phyloP scores from a whole-genome alignment of 495 filamentous ascomycete genomes.

The Podospora pseudocomata region DNA sequence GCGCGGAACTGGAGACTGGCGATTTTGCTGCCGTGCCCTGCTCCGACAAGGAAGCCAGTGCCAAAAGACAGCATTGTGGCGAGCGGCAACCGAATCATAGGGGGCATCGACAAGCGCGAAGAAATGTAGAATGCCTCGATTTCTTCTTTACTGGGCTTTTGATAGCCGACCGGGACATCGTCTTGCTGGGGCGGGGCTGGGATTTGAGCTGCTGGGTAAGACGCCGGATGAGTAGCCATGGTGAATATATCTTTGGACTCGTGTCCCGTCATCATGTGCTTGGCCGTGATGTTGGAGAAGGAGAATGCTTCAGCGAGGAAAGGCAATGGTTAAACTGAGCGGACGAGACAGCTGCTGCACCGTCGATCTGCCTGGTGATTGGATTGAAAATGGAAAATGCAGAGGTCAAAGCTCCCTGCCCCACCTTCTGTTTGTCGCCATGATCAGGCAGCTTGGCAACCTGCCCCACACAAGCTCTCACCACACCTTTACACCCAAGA shows the following conservation, averaged over 20 bases:
- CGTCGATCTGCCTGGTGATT: background rate
- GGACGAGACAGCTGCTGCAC: no score
- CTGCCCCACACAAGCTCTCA: background rate
- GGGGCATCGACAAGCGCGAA: constrained; percentile 59
- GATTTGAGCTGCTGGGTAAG: background rate
- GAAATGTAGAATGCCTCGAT: constrained; percentile 27
- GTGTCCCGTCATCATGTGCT: background rate
- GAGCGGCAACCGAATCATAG: constrained; percentile 58
- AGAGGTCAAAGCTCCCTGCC: background rate
- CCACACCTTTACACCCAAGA: background rate
- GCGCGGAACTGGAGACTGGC: constrained; percentile 82
- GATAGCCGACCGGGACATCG: background rate
- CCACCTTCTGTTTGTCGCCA: background rate
- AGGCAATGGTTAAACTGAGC: no score
- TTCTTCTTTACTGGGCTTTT: constrained; percentile 15
- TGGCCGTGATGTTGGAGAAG: background rate
- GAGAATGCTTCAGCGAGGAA: background rate
- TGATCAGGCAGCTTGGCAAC: background rate
- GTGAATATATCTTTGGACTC: background rate
- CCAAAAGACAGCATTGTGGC: constrained; percentile 56
- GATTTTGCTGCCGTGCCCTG: constrained; percentile 65
- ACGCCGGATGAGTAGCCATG: background rate
- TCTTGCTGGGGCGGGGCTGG: background rate
- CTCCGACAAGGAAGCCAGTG: constrained; percentile 65
- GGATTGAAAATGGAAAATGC: background rate